phyloP scores from a whole-genome alignment of 371 early-diverging fungal species.

The Lichtheimia corymbifera region DNA sequence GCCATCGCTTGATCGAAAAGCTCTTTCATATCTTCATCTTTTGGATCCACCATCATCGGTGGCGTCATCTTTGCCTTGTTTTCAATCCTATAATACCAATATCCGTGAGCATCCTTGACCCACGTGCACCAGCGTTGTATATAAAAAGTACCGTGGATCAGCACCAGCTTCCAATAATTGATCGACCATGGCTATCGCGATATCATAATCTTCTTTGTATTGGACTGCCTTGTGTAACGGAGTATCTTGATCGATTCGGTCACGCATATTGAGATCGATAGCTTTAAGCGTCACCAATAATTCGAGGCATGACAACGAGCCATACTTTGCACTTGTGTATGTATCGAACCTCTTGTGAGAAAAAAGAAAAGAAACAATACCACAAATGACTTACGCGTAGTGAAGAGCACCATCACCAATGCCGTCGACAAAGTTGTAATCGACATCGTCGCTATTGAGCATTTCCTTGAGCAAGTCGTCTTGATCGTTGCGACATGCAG shows the following conservation, averaged over 20 bases:
- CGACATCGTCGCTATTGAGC: constrained; percentile 37
- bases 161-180: constrained; percentile 56
- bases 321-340: constrained; percentile 54
- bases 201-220: constrained; percentile 52
- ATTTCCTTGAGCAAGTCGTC: constrained; percentile 55
- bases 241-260: constrained; percentile 58
- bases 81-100: constrained; percentile 9
- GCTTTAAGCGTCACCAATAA: constrained; percentile 43
- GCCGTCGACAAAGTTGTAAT: constrained; percentile 61
- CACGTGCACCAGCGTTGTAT: neutral
- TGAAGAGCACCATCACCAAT: constrained; percentile 67
- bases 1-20: constrained; percentile 19
- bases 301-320: constrained; percentile 59
- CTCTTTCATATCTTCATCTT: constrained; percentile 21
- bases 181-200: constrained; percentile 57
- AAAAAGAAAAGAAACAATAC: neutral
- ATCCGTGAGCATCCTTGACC: neutral
- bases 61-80: constrained; percentile 15
- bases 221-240: constrained; percentile 67
- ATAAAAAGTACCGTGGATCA: constrained; percentile 41
- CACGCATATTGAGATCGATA: constrained; percentile 49
- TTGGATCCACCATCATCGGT: constrained; percentile 13
- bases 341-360: neutral
- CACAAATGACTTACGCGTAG: constrained; percentile 55
- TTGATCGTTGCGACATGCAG: constrained; percentile 65